phyloP scores from a whole-genome alignment of 2,329 filamentous ascomycete genomes.

The Cyphellophora europaea region DNA sequence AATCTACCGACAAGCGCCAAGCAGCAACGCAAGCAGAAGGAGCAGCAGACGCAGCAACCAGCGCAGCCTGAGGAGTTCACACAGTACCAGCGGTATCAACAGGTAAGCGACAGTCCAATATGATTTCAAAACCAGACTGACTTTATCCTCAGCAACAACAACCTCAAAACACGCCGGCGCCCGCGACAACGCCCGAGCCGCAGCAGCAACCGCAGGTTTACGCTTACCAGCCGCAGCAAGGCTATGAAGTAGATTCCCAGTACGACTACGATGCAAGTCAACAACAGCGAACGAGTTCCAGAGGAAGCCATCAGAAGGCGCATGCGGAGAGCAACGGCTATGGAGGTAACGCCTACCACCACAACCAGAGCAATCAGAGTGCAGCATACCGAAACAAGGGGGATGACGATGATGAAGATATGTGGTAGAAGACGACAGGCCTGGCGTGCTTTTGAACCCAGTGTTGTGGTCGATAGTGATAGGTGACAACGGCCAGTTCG shows the following conservation, averaged over 20 bases:
- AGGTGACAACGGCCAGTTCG: too few species aligned
- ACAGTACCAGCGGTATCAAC: constrained; percentile 38
- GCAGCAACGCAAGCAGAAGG: constrained; percentile 46
- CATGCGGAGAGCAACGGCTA: constrained; percentile 16
- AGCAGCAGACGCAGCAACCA: constrained; percentile 23
- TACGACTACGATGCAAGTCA: constrained; percentile 3
- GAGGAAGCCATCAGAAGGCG: constrained; percentile 6
- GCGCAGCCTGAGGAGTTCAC: constrained; percentile 30
- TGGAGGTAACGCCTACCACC: constrained; percentile 15
- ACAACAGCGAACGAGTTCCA: constrained; percentile 1
- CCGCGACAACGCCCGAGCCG: constrained; percentile 6
- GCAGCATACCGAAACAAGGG: constrained; percentile 32
- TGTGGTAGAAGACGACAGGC: constrained; percentile 41
- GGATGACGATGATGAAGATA: constrained; percentile 37
- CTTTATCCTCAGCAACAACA: constrained; percentile 11
- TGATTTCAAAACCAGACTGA: neutral
- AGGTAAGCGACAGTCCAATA: constrained; percentile 25
- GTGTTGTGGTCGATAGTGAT: too few species aligned
- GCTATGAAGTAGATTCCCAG: constrained; percentile 7
- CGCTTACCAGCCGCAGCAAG: constrained; percentile 11
- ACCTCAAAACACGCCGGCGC: neutral
- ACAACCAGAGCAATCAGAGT: constrained; percentile 19
- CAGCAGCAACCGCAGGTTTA: constrained; percentile 25
- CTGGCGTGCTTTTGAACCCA: too few species aligned
- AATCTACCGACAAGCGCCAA: constrained; percentile 73